These are phyloP conservation scores for Talaromyces albobiverticillius DNA, from an alignment of 2,329 filamentous ascomycete genomes.

Conservation along the genomic window DNA sequence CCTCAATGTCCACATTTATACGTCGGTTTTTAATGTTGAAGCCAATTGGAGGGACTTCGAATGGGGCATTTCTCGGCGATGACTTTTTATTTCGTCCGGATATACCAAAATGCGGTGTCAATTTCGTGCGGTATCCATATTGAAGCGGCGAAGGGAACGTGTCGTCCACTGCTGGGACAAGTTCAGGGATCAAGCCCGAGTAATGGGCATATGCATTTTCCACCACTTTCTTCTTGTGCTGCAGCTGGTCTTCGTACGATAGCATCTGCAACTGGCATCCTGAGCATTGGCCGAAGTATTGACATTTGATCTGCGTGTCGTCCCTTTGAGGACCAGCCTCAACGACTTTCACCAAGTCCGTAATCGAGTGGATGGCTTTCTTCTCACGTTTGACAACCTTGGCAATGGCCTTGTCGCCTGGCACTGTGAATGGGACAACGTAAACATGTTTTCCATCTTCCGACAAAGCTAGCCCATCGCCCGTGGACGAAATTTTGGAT, in stretches of 20 bases:
- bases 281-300: conserved; percentile 82
- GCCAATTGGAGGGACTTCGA: conserved; percentile 71
- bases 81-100: conserved; percentile 60
- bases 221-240: conserved; percentile 78
- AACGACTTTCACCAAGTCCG: conserved; percentile 78
- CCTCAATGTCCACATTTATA: conserved; percentile 87
- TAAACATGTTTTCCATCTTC: conserved; percentile 68
- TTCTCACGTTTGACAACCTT: conserved; percentile 73
- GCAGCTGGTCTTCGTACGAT: conserved; percentile 79
- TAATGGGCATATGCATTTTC: conserved; percentile 93
- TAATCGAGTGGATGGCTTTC: conserved; percentile 66
- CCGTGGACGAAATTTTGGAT: conserved; percentile 79
- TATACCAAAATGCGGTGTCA: conserved; percentile 92
- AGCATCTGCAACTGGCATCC: conserved; percentile 99
- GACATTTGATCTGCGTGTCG: conserved; percentile 72
- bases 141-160: conserved; percentile 88
- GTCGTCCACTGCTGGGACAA: conserved; percentile 72
- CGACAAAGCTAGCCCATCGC: conserved; percentile 80
- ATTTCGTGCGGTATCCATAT: conserved; percentile 92
- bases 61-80: conserved; percentile 18
- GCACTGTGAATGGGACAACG: conserved; percentile 82
- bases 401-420: conserved; percentile 75
- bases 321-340: conserved; percentile 73
- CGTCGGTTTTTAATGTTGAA: conserved; percentile 85
- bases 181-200: conserved; percentile 71